These are phyloP conservation scores for Pyricularia sp. DNA, from an alignment of 2,329 filamentous ascomycete species.

Conservation along the genomic window DNA sequence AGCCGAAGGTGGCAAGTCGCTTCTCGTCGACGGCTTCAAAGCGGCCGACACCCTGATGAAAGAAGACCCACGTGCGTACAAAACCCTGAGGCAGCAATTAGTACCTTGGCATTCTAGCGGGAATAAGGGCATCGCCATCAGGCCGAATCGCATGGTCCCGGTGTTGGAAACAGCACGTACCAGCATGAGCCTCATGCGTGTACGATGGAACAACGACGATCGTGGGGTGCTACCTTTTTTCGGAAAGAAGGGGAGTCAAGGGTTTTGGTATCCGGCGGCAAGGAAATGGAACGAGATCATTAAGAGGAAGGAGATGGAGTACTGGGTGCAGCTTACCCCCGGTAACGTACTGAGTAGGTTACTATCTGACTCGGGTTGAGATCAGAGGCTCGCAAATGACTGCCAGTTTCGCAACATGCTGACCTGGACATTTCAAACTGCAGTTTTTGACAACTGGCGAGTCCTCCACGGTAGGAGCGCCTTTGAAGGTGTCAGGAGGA, in stretches of 20 bases:
- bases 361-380: not conserved
- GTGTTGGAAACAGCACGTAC: slow-evolving; percentile 49
- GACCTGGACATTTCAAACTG: not conserved
- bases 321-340: slow-evolving; percentile 69
- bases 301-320: slow-evolving; percentile 50
- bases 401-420: not conserved
- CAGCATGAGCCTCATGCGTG: slow-evolving; percentile 30
- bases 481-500: slow-evolving; percentile 72
- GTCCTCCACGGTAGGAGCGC: slow-evolving; percentile 75
- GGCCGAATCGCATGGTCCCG: slow-evolving; percentile 55
- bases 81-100: slow-evolving; percentile 38
- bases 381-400: not conserved
- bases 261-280: slow-evolving; percentile 71
- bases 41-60: slow-evolving; percentile 48
- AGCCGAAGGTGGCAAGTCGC: slow-evolving; percentile 54
- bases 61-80: slow-evolving; percentile 42
- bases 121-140: slow-evolving; percentile 70
- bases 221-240: slow-evolving; percentile 50
- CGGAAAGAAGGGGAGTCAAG: slow-evolving; percentile 9
- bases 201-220: slow-evolving; percentile 93
- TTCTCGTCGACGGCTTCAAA: slow-evolving; percentile 78
- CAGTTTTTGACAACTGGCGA: slow-evolving; percentile 94
- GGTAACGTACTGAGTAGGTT: slow-evolving; percentile 56
- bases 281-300: slow-evolving; percentile 60
- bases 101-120: slow-evolving; percentile 81